phyloP scores from a whole-genome alignment of 768 basidiomycete species.

The Kwoniella europaea region DNA sequence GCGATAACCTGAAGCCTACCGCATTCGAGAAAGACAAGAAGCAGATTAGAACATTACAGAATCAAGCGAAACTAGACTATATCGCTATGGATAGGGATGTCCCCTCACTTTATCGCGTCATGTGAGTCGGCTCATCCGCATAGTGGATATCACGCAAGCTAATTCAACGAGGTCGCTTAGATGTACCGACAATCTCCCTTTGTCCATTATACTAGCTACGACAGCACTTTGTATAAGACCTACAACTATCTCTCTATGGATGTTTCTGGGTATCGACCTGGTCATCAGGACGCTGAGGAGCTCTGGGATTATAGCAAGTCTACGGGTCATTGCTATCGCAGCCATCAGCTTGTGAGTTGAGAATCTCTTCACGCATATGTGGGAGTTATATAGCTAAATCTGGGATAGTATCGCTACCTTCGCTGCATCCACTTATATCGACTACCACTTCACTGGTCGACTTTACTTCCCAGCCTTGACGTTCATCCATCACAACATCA shows the following conservation, averaged over 20 bases:
- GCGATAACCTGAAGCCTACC: not conserved
- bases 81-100: constrained; percentile 37
- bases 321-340: not conserved
- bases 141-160: not conserved
- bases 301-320: constrained; percentile 7
- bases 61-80: constrained; percentile 29
- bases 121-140: constrained; percentile 4
- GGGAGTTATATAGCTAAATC: not conserved
- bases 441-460: constrained; percentile 63
- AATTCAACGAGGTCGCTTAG: constrained; percentile 12
- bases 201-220: constrained; percentile 68
- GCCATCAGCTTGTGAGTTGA: constrained; percentile 10
- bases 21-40: not conserved
- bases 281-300: constrained; percentile 44
- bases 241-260: constrained; percentile 86
- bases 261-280: constrained; percentile 68
- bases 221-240: constrained; percentile 82
- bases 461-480: constrained; percentile 77
- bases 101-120: not conserved
- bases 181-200: constrained; percentile 25
- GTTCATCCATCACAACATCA: constrained; percentile 81
- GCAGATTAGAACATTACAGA: not conserved
- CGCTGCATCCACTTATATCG: constrained; percentile 60
- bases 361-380: not conserved
- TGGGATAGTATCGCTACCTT: constrained; percentile 36